Evolutionary conservation across 768 basidiomycete genomes (phyloP), one percentile per base, ranked within the genome.

Genomic region (Rhizopogon salebrosus): DNA sequence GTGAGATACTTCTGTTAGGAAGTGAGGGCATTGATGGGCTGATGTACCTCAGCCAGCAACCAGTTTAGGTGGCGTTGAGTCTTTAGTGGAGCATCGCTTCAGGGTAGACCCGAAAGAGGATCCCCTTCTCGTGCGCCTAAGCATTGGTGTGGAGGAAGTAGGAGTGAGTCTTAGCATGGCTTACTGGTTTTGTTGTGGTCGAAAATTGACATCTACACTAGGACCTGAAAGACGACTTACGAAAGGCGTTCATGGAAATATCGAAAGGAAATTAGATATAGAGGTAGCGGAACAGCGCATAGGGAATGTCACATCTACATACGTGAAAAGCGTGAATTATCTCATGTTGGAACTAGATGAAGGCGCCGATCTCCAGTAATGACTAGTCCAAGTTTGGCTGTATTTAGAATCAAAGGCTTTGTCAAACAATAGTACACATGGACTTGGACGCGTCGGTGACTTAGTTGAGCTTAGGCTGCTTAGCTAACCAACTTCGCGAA

Each of bases 31-130:
- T 41, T 29, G 4, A 24, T 24, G 26, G n/a, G 26, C 46, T 52
- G 38, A 57, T 39, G 45, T 48, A 38, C 48, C 16, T 40, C 58
- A 92, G 88, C 77, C 87, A 48, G 91, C 92, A 5, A 92, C 91
- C 11, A 90, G 87, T 55, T 77, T 94, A 6, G 92, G 92, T 20
- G 88, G 92, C 14, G 89, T 93, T 4, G 92, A 95, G 64, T 87
- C 85, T 8, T 76, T 93, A 45, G 81, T 83, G 26, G 92, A 95
- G 69, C 85, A 89, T 35, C 82, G 90, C 14, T 41, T 73, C 31
- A 73, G 75, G 29, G 78, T 75, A 22, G 89, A 92, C 64, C 75
- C 83, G 0, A 68, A 70, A 24, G 79, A 81, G 22, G 79, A 92
- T 68, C 87, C 89, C 7, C 71, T 79, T 11, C 67, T 89, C 42